Evolutionary conservation across 257 asterid species (phyloP).

Genomic region (Salvia miltiorrhiza): DNA sequence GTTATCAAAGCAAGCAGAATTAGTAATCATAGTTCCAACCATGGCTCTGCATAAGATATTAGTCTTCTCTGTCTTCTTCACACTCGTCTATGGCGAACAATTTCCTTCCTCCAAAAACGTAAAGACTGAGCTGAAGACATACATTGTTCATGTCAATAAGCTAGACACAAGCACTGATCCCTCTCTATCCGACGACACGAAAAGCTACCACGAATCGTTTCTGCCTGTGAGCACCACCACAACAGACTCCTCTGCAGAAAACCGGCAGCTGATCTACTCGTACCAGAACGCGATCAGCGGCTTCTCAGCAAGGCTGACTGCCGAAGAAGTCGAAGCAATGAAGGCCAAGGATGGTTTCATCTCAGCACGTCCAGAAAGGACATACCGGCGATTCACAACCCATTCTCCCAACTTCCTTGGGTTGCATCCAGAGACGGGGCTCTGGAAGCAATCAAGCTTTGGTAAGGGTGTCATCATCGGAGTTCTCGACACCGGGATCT

Average conservation of each 20-base stretch:
- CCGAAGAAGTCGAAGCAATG: slow-evolving; percentile 19
- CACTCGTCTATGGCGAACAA: background rate
- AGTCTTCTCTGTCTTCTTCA: background rate
- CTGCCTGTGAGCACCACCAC: background rate
- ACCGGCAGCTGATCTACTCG: slow-evolving; percentile 14
- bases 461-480: slow-evolving; percentile 32
- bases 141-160: slow-evolving; percentile 25
- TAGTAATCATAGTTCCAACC: background rate
- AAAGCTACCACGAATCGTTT: slow-evolving; percentile 19
- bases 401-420: slow-evolving; percentile 38
- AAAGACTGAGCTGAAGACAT: slow-evolving; percentile 11
- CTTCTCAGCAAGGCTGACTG: slow-evolving; percentile 29
- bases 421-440: slow-evolving; percentile 22
- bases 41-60: slow-evolving; percentile 6
- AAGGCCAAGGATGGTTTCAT: slow-evolving; percentile 22
- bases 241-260: background rate
- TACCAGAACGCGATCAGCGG: slow-evolving; percentile 28
- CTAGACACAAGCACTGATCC: background rate
- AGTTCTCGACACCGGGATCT: slow-evolving; percentile 30
- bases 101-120: background rate
- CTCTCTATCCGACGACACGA: background rate
- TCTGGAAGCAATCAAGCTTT: slow-evolving; percentile 27
- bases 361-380: slow-evolving; percentile 19
- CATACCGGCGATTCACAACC: slow-evolving; percentile 28
- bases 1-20: background rate